phyloP scores from a whole-genome alignment of 495 filamentous ascomycete species.

The Hyaloscypha bicolor region DNA sequence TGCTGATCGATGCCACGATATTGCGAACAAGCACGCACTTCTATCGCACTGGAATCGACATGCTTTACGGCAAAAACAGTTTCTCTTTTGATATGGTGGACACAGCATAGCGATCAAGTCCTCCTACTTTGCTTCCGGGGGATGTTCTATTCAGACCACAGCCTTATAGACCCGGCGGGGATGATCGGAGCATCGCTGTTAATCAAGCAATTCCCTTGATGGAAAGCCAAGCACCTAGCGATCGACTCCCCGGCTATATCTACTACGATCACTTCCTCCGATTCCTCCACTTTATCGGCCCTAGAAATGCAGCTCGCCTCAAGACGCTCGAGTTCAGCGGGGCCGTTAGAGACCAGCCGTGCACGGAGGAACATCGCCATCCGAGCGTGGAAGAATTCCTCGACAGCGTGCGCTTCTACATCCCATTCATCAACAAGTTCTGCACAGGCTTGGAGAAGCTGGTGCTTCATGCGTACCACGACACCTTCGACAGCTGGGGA shows the following conservation, averaged over 20 bases:
- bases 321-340: not conserved
- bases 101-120: not conserved
- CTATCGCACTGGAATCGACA: not conserved
- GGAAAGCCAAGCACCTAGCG: not conserved
- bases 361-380: not conserved
- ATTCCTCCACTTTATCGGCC: not conserved
- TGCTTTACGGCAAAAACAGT: not conserved
- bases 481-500: not conserved
- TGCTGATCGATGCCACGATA: not conserved
- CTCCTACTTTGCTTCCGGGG: not conserved
- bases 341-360: not conserved
- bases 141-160: not conserved
- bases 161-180: not conserved
- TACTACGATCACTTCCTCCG: conserved; percentile 2
- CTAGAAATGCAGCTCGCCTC: not conserved
- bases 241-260: not conserved
- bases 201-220: not conserved
- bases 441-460: not conserved
- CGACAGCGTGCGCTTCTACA: not conserved
- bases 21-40: not conserved
- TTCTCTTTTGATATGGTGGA: not conserved
- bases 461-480: not conserved
- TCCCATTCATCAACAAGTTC: not conserved
- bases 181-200: not conserved
- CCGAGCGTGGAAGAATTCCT: not conserved